Evolutionary conservation across 257 asterid species (phyloP), one percentile per base, ranked within the genome.

Genomic region (Nicotiana undulata): DNA sequence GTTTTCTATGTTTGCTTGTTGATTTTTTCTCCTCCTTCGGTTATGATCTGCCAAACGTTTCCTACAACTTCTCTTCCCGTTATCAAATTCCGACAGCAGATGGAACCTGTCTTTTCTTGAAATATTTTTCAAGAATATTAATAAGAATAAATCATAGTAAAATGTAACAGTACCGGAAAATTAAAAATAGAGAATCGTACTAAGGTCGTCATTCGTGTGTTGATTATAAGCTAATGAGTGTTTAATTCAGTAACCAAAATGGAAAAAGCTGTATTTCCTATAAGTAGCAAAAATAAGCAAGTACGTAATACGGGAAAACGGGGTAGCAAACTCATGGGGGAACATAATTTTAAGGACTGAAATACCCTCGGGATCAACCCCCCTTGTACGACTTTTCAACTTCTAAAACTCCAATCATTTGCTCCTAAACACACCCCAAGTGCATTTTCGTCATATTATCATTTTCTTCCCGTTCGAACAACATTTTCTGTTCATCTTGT

Each of bases 31-130:
- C 77, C 99, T 83, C 46, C 99, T 63, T 44, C 98, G 89, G 87
- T 96, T 96, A 63, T 96, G 99, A 84, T 96, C 99, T 24, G 99
- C 99, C 12, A 96, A 91, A 77, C 99, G 87, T 66, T 91, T 94
- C 46, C 99, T 91, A 91, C 99, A 96, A 55, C 99, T 96, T 65
- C 99, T 85, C 84, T 96, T 96, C 34, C 99, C 98, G 51, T 96
- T 94, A 79, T 96, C 99, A 32, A 96, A 96, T 82, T 96, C 99
- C 55, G 98, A 86, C 52, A 94, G 94, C 51, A 91, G 87, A 80
- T 96, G 99, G 84, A 96, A 96, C 85, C 99, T 96, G 85, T 64
- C 0, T 13, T 5, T 5, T 61, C 1, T 18, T 2, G 0, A 7
- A 10, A 9, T 10, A 2, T 56, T 55, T 59, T 58, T 4, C 13